A percentile compares a stretch with the other conserved stretches of the same genome.
Conservation (phyloP, 2,329 filamentous ascomycete genomes). For the Fusarium sp. region DNA sequence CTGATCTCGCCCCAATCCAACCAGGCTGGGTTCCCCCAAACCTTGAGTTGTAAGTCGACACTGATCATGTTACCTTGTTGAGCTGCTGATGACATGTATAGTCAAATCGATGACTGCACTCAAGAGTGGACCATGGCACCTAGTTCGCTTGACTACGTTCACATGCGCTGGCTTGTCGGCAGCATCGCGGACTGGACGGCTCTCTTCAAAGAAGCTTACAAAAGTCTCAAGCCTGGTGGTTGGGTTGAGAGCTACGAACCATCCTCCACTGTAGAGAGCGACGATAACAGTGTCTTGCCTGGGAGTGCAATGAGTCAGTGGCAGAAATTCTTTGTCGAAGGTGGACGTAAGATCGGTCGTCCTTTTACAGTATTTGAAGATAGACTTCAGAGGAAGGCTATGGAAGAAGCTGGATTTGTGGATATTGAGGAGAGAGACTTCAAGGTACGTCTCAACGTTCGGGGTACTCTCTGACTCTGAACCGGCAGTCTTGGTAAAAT, state of each 20-base stretch:
- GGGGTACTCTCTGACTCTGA: background rate
- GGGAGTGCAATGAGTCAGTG: background rate
- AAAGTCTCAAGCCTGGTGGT: background rate
- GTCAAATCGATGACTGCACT: conserved; percentile 14
- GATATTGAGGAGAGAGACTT: background rate
- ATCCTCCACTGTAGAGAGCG: background rate
- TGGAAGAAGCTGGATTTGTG: background rate
- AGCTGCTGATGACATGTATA: rapidly evolving
- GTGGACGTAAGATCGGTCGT: background rate
- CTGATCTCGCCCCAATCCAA: conserved; percentile 7
- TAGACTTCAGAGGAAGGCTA: background rate
- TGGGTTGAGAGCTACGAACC: conserved; percentile 20
- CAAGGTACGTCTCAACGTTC: background rate
- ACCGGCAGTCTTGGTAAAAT: background rate
- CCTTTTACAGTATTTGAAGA: conserved; percentile 2
- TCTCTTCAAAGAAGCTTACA: background rate
- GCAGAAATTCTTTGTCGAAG: conserved; percentile 16
- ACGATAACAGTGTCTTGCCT: background rate
- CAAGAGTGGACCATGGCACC: background rate
- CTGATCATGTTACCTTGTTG: too few relatives aligned
- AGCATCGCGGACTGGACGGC: background rate
- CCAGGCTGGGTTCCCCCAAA: conserved; percentile 12
- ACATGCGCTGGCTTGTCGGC: conserved; percentile 7
- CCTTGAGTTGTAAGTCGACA: background rate
- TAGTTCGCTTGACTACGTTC: background rate